Percentiles rank a stretch among this genome's conserved stretches.
phyloP scores from a whole-genome alignment of 139 green algal species.

The Gonium pectorale region DNA sequence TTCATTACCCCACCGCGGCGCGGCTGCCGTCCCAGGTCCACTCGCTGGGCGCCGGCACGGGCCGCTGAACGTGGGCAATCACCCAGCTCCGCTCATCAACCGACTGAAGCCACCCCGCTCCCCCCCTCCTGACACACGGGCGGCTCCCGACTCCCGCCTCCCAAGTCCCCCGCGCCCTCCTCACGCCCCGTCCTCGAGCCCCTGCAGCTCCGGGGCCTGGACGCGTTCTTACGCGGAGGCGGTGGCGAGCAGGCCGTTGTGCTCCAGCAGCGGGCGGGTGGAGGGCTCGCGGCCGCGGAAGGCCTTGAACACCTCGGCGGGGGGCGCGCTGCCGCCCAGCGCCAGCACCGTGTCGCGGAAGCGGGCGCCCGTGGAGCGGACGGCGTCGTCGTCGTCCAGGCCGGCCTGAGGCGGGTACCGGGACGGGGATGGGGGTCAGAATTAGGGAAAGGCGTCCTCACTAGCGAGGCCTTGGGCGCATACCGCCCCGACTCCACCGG shows the following conservation, averaged over 20 bases:
- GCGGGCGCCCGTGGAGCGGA: constrained; percentile 71
- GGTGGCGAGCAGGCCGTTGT: constrained; percentile 22
- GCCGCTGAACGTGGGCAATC: too few relatives aligned
- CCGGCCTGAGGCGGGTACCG: constrained; percentile 78
- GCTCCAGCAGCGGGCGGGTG: constrained; percentile 52
- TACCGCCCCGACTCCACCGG: too few relatives aligned
- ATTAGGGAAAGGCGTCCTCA: background rate
- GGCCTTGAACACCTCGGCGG: constrained; percentile 81
- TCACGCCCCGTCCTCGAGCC: too few relatives aligned
- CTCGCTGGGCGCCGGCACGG: too few relatives aligned
- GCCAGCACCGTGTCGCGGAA: constrained; percentile 94
- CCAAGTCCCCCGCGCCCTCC: too few relatives aligned
- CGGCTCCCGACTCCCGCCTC: too few relatives aligned
- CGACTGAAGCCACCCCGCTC: too few relatives aligned
- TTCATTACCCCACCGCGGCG: too few relatives aligned
- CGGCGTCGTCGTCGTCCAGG: constrained; percentile 82
- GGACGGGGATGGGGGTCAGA: background rate
- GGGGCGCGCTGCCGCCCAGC: constrained; percentile 86
- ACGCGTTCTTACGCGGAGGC: constrained; percentile 16
- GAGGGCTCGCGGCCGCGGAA: constrained; percentile 92
- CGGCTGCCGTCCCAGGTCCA: too few relatives aligned
- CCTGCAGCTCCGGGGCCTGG: too few relatives aligned
- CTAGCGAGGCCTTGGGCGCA: background rate
- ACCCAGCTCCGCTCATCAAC: too few relatives aligned
- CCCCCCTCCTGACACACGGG: too few relatives aligned